Conservation (phyloP, 345 rosid species). For the Bretschneidera sinensis region DNA sequence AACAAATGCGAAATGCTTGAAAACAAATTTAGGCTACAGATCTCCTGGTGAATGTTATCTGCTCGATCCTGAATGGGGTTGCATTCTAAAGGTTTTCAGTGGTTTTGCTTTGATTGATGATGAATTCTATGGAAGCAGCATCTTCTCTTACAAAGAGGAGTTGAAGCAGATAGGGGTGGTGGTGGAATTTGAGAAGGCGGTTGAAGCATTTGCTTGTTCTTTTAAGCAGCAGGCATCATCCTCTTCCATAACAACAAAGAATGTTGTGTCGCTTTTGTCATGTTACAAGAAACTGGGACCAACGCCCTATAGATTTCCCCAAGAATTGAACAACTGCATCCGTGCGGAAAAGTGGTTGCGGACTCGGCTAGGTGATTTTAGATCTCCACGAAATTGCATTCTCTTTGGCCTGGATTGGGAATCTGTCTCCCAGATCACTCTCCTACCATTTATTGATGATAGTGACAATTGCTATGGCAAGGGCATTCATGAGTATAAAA, state of each 20-base stretch:
- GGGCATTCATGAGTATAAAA: constrained; percentile 32
- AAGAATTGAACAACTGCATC: constrained; percentile 30
- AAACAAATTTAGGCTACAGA: constrained; percentile 44
- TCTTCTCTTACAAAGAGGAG: constrained; percentile 28
- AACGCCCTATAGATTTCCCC: constrained; percentile 16
- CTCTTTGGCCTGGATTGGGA: constrained; percentile 52
- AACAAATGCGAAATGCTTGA: constrained; percentile 33
- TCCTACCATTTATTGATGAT: constrained; percentile 62
- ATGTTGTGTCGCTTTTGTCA: constrained; percentile 32
- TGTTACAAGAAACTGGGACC: constrained; percentile 37
- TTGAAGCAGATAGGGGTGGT: constrained; percentile 44
- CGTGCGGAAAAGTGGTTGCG: constrained; percentile 48
- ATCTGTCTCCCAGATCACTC: constrained; percentile 38
- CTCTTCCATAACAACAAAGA: constrained; percentile 30
- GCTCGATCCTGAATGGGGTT: constrained; percentile 50
- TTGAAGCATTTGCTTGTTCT: constrained; percentile 23
- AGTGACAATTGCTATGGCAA: constrained; percentile 39
- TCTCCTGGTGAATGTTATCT: constrained; percentile 49
- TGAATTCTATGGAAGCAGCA: constrained; percentile 32
- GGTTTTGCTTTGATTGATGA: constrained; percentile 39
- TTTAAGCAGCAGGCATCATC: constrained; percentile 37
- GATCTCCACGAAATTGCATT: constrained; percentile 53
- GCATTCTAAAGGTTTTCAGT: constrained; percentile 44
- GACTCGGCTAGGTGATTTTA: constrained; percentile 48
- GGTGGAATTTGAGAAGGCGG: constrained; percentile 43